These are phyloP conservation scores for Lepidium africanum DNA, from an alignment of 345 rosid species.

Conservation along the genomic window DNA sequence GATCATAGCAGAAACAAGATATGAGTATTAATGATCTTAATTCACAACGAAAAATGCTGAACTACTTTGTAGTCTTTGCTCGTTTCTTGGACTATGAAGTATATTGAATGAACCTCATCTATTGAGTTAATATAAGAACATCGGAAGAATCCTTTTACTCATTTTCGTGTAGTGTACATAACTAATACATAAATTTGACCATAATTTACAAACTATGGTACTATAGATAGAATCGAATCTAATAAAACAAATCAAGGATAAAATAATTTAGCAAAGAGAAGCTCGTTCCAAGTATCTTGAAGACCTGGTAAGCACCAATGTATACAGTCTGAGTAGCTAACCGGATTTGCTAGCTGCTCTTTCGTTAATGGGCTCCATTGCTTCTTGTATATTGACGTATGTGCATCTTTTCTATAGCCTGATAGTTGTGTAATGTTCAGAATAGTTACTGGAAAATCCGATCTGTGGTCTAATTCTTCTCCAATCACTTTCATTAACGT, in stretches of 20 bases:
- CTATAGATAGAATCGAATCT: neutral
- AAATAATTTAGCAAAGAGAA: constrained; percentile 63
- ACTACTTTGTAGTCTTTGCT: neutral
- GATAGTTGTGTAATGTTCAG: constrained; percentile 85
- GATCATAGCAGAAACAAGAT: neutral
- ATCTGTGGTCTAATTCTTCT: constrained; percentile 47
- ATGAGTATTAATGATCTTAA: neutral
- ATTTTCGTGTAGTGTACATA: neutral
- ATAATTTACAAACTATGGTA: constrained; percentile 8
- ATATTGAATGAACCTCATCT: neutral
- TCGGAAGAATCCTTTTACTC: neutral
- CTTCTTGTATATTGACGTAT: constrained; percentile 83
- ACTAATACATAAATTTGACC: neutral
- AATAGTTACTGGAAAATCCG: constrained; percentile 46
- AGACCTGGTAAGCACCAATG: constrained; percentile 94
- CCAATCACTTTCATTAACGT: constrained; percentile 66
- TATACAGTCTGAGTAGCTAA: constrained; percentile 74
- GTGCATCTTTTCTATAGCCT: constrained; percentile 69
- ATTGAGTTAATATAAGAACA: neutral
- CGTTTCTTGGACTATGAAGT: neutral
- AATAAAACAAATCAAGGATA: constrained; percentile 40
- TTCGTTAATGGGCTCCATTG: constrained; percentile 69
- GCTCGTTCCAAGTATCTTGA: constrained; percentile 93
- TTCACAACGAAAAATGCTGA: neutral
- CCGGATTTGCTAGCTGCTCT: constrained; percentile 67